Conservation (phyloP, 805 yeast genomes). For the Cyberlindnera lachancei region DNA sequence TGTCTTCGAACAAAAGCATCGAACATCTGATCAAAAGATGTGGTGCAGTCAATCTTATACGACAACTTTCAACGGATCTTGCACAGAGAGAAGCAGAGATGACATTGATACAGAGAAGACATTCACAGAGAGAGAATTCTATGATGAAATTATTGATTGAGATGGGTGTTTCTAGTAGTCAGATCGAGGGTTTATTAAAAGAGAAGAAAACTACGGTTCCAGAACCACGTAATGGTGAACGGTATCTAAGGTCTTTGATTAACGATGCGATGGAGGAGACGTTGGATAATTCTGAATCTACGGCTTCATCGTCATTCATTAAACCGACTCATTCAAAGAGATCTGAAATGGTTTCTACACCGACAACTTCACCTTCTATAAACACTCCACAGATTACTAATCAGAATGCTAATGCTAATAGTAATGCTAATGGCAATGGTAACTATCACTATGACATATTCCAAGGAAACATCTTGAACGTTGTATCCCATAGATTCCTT, state of each 20-base stretch:
- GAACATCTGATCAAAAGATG: conserved; percentile 25
- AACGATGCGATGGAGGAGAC: conserved; percentile 25
- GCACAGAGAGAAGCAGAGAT: conserved; percentile 41
- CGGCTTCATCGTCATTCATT: background rate
- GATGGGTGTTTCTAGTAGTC: conserved; percentile 29
- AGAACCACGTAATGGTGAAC: conserved; percentile 1
- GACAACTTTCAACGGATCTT: conserved; percentile 41
- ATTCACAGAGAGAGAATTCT: conserved; percentile 28
- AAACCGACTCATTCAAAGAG: background rate
- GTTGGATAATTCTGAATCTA: conserved; percentile 4
- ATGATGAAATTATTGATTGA: conserved; percentile 28
- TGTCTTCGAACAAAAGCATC: conserved; percentile 23
- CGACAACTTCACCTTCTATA: background rate
- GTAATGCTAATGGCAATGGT: background rate
- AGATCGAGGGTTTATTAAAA: conserved; percentile 28
- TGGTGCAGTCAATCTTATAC: conserved; percentile 30
- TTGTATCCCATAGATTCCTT: conserved; percentile 14
- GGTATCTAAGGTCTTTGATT: conserved; percentile 23
- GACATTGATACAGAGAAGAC: conserved; percentile 27
- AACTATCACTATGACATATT: conserved; percentile 2
- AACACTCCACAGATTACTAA: background rate
- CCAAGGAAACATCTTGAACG: conserved; percentile 6
- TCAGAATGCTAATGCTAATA: too few species aligned
- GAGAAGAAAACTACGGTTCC: conserved; percentile 11
- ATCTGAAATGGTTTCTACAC: background rate